Evolutionary conservation across 1,139 yeast species (phyloP).

Genomic region (Arxiozyma heterogenica): DNA sequence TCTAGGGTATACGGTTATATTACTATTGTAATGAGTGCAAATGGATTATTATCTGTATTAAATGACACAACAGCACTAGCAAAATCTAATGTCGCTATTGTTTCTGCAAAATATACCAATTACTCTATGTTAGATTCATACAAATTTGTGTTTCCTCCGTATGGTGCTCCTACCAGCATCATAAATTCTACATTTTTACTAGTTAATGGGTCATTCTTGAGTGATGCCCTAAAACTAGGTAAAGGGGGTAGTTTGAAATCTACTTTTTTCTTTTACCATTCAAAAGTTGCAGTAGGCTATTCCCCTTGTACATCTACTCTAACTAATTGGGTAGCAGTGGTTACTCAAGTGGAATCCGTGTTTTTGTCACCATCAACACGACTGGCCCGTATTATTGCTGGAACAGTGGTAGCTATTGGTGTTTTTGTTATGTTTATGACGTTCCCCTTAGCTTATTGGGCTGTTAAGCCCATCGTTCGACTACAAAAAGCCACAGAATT

Average conservation of each 20-base stretch:
- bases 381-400: constrained; percentile 61
- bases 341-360: constrained; percentile 52
- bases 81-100: constrained; percentile 36
- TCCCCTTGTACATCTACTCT: constrained; percentile 44
- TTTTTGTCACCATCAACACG: constrained; percentile 58
- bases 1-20: constrained; percentile 65
- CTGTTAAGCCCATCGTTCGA: constrained; percentile 73
- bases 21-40: constrained; percentile 56
- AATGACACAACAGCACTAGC: constrained; percentile 40
- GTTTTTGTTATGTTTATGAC: constrained; percentile 66
- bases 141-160: constrained; percentile 34
- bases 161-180: constrained; percentile 17
- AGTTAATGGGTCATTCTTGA: constrained; percentile 20
- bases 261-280: constrained; percentile 37
- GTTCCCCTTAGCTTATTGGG: constrained; percentile 74
- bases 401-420: constrained; percentile 73
- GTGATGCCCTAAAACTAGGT: constrained; percentile 20
- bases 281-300: constrained; percentile 61
- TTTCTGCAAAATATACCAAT: constrained; percentile 28
- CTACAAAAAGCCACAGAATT: constrained; percentile 79
- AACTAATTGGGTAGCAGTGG: constrained; percentile 66
- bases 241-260: constrained; percentile 45
- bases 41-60: constrained; percentile 41
- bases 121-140: constrained; percentile 29
- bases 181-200: constrained; percentile 26